Conservation (phyloP, 495 filamentous ascomycete species). For the Pseudoneurospora amorphoporcata region DNA sequence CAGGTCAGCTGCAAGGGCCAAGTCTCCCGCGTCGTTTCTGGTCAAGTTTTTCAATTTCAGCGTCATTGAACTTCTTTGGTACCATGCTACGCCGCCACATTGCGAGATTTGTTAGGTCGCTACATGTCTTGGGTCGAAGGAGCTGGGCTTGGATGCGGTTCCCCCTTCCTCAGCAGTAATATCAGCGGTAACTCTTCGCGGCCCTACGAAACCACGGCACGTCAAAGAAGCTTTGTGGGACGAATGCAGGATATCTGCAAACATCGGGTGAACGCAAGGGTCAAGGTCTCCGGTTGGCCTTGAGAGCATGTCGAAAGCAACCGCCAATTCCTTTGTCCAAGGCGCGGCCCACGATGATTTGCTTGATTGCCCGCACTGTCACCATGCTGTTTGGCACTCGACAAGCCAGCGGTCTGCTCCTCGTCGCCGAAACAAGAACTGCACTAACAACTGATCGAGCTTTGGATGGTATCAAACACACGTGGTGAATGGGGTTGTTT, state of each 20-base stretch:
- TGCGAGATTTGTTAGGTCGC: slow-evolving; percentile 8
- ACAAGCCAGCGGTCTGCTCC: not conserved
- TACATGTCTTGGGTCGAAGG: not conserved
- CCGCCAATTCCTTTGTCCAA: not conserved
- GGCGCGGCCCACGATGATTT: not conserved
- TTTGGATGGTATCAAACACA: not conserved
- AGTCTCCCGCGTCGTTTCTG: not conserved
- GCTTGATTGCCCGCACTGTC: not conserved
- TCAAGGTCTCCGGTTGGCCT: not conserved
- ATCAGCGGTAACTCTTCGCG: not conserved
- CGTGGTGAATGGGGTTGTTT: not conserved
- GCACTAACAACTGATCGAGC: not conserved
- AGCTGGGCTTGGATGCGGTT: not conserved
- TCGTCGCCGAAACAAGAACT: not conserved
- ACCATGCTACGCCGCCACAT: not conserved
- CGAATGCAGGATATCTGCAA: not conserved
- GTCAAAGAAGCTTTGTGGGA: not conserved
- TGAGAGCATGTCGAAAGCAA: not conserved
- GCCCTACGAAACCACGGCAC: not conserved
- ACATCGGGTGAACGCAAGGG: not conserved
- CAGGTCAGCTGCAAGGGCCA: slow-evolving; percentile 16
- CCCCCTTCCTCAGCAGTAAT: not conserved
- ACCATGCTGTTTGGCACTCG: not conserved
- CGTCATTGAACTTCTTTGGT: not conserved
- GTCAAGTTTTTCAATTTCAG: not conserved